These are phyloP conservation scores for Colletotrichum chrysophilum DNA, from an alignment of 2,329 filamentous ascomycete species.

Conservation along the genomic window DNA sequence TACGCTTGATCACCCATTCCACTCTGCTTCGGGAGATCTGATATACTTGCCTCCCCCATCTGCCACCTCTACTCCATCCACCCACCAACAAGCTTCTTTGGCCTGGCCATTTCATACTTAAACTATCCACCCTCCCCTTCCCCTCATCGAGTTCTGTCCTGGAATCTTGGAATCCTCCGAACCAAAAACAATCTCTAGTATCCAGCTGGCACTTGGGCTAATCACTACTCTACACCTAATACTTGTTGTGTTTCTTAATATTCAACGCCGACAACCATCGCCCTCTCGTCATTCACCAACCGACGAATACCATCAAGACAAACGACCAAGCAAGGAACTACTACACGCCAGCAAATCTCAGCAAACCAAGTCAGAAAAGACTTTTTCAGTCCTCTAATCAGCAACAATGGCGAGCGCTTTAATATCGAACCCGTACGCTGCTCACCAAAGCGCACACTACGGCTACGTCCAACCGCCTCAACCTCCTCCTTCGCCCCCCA, in stretches of 20 bases:
- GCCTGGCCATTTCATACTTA: conserved; percentile 45
- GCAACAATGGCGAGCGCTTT: conserved; percentile 29
- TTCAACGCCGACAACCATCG: conserved; percentile 12
- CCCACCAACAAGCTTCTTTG: conserved; percentile 49
- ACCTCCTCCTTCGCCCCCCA: conserved; percentile 75
- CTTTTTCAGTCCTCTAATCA: conserved; percentile 1
- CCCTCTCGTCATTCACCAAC: conserved; percentile 10
- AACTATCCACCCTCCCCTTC: conserved; percentile 42
- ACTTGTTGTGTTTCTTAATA: conserved; percentile 28
- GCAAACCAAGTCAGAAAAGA: neutral
- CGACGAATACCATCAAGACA: conserved; percentile 5
- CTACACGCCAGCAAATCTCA: neutral
- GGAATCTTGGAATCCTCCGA: conserved; percentile 25
- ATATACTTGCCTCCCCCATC: conserved; percentile 28
- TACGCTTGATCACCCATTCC: conserved; percentile 55
- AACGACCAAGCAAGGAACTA: neutral
- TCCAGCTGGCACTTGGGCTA: conserved; percentile 40
- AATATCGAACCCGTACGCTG: conserved; percentile 45
- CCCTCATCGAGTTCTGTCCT: conserved; percentile 15
- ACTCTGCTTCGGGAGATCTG: conserved; percentile 32
- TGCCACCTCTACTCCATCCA: conserved; percentile 23
- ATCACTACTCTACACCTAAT: conserved; percentile 29
- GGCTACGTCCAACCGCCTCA: conserved; percentile 57
- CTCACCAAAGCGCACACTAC: conserved; percentile 54
- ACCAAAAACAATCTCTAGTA: conserved; percentile 32